Evolutionary conservation across 352 stramenopile species (phyloP), one percentile per base, ranked within the genome.

Genomic region (Paralagenidium karlingii): DNA sequence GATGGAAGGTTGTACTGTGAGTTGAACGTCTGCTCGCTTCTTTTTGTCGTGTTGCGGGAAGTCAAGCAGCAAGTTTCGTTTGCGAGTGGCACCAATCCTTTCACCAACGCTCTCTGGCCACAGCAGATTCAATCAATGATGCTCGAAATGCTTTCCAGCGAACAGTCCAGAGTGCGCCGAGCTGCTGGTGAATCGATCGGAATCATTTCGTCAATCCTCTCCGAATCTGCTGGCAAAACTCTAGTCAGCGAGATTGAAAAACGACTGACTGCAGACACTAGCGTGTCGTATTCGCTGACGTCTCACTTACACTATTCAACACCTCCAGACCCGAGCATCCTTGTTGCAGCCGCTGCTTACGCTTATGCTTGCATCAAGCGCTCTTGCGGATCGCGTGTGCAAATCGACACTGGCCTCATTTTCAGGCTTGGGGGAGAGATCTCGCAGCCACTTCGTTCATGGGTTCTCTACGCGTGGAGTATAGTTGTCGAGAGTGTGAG

Each of bases 381-480:
- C 15, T 50, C 50, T 28, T 92, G 78, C 47, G 78, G 78, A 0
- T 89, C 74, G 5, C 60, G 69, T 3, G 68, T 87, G n/a, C 61
- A 61, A 3, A 65, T 92, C 7, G 76, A 92, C 40, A 81, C 73
- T 3, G 58, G 57, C 6, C 50, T 92, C 12, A 78, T 92, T 43
- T 82, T 84, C 27, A 56, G 64, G 0, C 74, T 87, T 52, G 66
- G 67, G 1, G 52, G 60, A 2, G 75, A 89, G 24, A 68, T 69
- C 20, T 61, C 57, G 7, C 76, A 92, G 40, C 78, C 78, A 18
- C 26, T 90, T n/a, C 74, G 78, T 9, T 82, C 73, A 10, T 92
- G 75, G 78, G 80, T 85, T 34, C 45, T 92, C 33, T 68, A 89
- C 50, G 66, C 75, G 13, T 92, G 78, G 78, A 77, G 74, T 40